Conservation (phyloP, 1,139 yeast genomes). For the Scheffersomyces cryptocercus region DNA sequence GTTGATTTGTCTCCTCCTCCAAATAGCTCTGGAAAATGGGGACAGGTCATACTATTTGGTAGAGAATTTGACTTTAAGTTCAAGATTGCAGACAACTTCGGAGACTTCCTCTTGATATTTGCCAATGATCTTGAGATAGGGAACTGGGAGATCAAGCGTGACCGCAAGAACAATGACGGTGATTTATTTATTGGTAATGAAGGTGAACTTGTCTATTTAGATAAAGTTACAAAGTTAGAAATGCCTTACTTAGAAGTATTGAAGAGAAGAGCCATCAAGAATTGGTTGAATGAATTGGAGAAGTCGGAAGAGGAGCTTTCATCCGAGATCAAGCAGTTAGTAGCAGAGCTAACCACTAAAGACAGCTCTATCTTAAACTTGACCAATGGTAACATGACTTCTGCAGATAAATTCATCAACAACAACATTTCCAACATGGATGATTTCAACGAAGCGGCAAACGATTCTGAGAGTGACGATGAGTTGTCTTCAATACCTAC, state of each 20-base stretch:
- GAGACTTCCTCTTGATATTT: conserved; percentile 74
- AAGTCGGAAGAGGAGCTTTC: conserved; percentile 14
- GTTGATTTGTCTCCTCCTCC: conserved; percentile 85
- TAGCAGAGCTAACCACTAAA: conserved; percentile 23
- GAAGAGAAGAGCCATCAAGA: conserved; percentile 30
- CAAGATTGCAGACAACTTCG: conserved; percentile 80
- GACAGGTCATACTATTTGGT: conserved; percentile 87
- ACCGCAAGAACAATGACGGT: conserved; percentile 43
- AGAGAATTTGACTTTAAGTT: conserved; percentile 85
- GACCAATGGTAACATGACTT: conserved; percentile 11
- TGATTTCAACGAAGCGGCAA: conserved; percentile 10
- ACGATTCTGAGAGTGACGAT: conserved; percentile 1
- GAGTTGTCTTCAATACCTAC: conserved; percentile 1
- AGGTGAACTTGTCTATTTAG: conserved; percentile 70
- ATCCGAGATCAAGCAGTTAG: conserved; percentile 20
- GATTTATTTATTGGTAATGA: conserved; percentile 62
- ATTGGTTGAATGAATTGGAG: conserved; percentile 34
- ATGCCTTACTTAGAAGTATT: conserved; percentile 69
- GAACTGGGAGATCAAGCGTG: conserved; percentile 64
- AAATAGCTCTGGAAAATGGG: conserved; percentile 59
- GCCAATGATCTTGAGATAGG: conserved; percentile 85
- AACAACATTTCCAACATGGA: conserved; percentile 23
- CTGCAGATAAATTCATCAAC: conserved; percentile 32
- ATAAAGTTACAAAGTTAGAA: conserved; percentile 45
- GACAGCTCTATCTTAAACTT: conserved; percentile 12